Percentiles rank a stretch among this genome's conserved stretches.
phyloP scores from a whole-genome alignment of 2,329 filamentous ascomycete genomes.

The Orbilia quercus region DNA sequence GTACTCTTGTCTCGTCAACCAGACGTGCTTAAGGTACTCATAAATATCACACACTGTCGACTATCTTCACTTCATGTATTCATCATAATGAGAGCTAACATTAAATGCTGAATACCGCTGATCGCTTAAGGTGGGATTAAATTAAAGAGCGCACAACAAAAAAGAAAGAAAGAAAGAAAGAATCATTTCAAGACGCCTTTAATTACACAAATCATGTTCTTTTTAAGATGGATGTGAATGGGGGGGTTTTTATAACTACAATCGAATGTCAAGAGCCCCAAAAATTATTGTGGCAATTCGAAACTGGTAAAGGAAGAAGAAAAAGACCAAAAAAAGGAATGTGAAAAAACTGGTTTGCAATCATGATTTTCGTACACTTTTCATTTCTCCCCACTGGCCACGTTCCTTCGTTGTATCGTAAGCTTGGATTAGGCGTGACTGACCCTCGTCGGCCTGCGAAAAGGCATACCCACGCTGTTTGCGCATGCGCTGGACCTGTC shows the following conservation, averaged over 20 bases:
- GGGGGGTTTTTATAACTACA: conserved; percentile 34
- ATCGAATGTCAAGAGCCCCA: conserved; percentile 20
- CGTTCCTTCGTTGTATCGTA: conserved; percentile 95
- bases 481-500: conserved; percentile 98
- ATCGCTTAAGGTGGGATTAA: not conserved
- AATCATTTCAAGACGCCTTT: conserved; percentile 52
- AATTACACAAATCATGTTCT: conserved; percentile 46
- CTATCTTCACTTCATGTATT: too few relatives aligned
- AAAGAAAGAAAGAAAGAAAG: too few relatives aligned
- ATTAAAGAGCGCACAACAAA: conserved; percentile 12
- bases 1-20: not conserved
- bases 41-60: too few relatives aligned
- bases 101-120: not conserved
- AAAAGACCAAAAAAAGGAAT: conserved; percentile 48
- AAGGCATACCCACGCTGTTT: conserved; percentile 99
- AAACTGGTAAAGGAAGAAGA: conserved; percentile 50
- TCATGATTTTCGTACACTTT: conserved; percentile 67
- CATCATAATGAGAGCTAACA: too few relatives aligned
- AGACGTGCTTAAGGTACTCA: too few relatives aligned
- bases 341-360: conserved; percentile 54
- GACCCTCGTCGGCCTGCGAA: conserved; percentile 94
- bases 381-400: conserved; percentile 96
- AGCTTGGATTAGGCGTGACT: conserved; percentile 92
- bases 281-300: conserved; percentile 22
- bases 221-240: conserved; percentile 33